Conservation (phyloP, 108 stramenopile genomes). For the Nitzschia sp. region DNA sequence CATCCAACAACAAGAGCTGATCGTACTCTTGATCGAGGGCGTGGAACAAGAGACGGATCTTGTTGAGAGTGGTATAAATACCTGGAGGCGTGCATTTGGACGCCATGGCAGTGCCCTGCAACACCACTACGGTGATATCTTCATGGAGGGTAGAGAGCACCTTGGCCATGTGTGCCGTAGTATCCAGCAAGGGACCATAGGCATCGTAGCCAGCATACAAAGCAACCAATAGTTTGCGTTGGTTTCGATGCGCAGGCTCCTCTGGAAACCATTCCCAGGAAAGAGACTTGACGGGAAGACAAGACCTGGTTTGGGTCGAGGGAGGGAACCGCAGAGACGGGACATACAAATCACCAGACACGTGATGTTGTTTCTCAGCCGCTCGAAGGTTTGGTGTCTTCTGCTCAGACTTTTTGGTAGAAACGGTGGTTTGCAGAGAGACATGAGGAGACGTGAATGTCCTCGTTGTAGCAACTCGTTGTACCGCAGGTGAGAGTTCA, state of each 20-base stretch:
- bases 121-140: constrained; percentile 15
- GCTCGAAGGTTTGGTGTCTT: no score
- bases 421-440: no score
- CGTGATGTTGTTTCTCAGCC: neutral
- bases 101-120: constrained; percentile 32
- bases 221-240: constrained; percentile 15
- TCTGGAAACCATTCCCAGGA: constrained; percentile 28
- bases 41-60: constrained; percentile 28
- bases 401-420: no score
- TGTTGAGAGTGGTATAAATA: constrained; percentile 18
- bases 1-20: constrained; percentile 26
- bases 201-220: constrained; percentile 22
- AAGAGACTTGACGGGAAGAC: constrained; percentile 4
- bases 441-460: no score
- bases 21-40: constrained; percentile 29
- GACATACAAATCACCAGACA: constrained; percentile 16
- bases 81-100: constrained; percentile 17
- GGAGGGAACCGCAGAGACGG: constrained; percentile 23
- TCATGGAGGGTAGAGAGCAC: constrained; percentile 18
- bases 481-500: no score
- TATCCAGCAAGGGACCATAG: constrained; percentile 12
- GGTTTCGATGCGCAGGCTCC: neutral
- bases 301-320: no score
- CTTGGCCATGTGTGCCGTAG: constrained; percentile 19
- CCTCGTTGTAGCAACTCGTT: no score